Conservation (phyloP, 176 grass and related monocot genomes). For the Alloteropsis semialata region DNA sequence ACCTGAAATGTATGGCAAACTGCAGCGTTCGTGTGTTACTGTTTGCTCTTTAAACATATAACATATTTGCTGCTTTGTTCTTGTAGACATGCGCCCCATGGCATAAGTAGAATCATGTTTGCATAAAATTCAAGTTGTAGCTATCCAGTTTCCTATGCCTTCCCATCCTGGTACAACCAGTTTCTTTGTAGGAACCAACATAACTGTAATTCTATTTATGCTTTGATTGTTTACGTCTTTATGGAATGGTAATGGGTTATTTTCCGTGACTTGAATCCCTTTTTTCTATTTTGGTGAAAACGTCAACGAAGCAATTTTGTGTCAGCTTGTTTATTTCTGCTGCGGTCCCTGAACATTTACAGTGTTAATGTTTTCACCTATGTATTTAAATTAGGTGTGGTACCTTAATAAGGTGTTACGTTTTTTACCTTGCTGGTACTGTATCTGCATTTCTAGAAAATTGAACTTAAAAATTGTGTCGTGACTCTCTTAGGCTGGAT, state of each 20-base stretch:
- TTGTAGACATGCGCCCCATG: background rate
- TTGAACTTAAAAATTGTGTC: background rate
- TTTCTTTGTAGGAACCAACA: background rate
- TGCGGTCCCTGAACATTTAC: background rate
- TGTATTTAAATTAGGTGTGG: background rate
- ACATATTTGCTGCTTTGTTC: background rate
- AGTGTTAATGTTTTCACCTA: background rate
- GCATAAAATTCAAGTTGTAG: conserved; percentile 10
- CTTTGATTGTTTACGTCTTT: conserved; percentile 1
- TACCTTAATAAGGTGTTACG: background rate
- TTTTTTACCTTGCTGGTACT: conserved; percentile 13
- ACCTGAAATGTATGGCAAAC: background rate
- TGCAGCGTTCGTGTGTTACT: background rate
- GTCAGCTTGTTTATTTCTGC: background rate
- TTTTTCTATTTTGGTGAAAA: conserved; percentile 8
- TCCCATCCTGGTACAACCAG: background rate
- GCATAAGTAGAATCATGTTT: background rate
- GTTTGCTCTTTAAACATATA: background rate
- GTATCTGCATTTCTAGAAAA: background rate
- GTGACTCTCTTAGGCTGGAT: background rate
- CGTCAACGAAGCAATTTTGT: background rate
- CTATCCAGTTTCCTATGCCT: conserved; percentile 9
- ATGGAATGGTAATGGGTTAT: background rate
- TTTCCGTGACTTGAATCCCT: background rate
- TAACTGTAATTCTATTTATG: background rate